Base-by-base conservation (phyloP, 805 yeast species). In the Barnettozyma botsteinii region DNA sequence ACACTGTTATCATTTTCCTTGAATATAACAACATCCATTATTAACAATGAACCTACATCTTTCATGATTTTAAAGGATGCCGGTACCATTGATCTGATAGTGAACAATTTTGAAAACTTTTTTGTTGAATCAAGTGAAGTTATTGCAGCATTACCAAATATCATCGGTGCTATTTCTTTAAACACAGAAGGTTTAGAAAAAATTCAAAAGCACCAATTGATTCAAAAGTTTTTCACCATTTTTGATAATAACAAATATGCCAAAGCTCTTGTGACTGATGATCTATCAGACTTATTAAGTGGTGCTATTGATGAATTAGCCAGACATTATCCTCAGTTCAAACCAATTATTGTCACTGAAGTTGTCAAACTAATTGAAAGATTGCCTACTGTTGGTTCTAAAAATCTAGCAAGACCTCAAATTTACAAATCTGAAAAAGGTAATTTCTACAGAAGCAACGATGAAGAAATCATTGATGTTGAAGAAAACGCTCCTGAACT, bases 41-140 rank as follows among this genome's bases (percentile, higher is more conserved):
- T 89, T 22, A 91, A 89, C 56, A 84, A 82, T 49, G 97, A 91
- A 52, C 96, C 97, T 8, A 87, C 96, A 0, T 85, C 95, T 4
- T 89, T 73, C 53, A 72, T 83, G 3, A 79, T 89, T 31, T 67
- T 89, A 48, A 79, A 76, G 30, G 98, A 89, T 57, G 81, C 94
- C 0, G 75, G 77, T 1, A 76, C 85, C 1, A 76, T 89, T 27
- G 82, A 81, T 34, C 65, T 75, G 3, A 69, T 88, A 27, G 58
- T 88, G 36, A 70, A 71, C 10, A 70, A 79, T 35, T 81, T 82
- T 53, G 70, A 69, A 12, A 53, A 56, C 0, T 70, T 83, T 18
- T 64, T 86, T 42, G 66, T 75, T 11, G 81, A 81, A 5, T 70
- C 80, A 18, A 66, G 75, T 8, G 80, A 77, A 12, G 61, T 86